Evolutionary conservation across 2,329 filamentous ascomycete genomes (phyloP).

Genomic region (Canariomyces notabilis): DNA sequence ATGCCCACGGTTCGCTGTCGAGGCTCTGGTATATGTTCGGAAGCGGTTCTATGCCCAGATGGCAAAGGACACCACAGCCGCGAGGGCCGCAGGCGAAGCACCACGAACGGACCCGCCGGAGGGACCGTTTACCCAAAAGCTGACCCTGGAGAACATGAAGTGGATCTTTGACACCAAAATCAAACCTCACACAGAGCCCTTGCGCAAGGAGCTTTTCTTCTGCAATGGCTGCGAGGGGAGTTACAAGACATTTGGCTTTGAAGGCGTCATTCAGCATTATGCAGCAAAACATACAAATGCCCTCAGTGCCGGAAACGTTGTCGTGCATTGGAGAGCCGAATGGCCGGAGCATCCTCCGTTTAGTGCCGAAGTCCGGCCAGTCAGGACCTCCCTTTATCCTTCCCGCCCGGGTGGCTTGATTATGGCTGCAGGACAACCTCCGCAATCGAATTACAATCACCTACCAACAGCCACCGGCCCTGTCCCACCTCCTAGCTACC

Average conservation of each 20-base stretch:
- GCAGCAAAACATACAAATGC: slow-evolving; percentile 72
- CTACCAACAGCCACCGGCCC: slow-evolving; percentile 11
- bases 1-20: slow-evolving; percentile 63
- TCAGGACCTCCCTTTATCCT: slow-evolving; percentile 24
- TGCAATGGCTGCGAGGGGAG: slow-evolving; percentile 65
- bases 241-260: slow-evolving; percentile 67
- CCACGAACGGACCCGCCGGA: slow-evolving; percentile 44
- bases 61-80: slow-evolving; percentile 46
- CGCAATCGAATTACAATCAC: slow-evolving; percentile 18
- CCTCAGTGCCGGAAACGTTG: slow-evolving; percentile 65
- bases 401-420: slow-evolving; percentile 9
- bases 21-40: slow-evolving; percentile 64
- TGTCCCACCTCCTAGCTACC: slow-evolving; percentile 16
- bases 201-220: slow-evolving; percentile 68
- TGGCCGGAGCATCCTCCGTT: slow-evolving; percentile 77
- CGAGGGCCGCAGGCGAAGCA: slow-evolving; percentile 41
- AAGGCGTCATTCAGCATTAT: slow-evolving; percentile 76
- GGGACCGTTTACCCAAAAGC: slow-evolving; percentile 53
- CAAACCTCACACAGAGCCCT: slow-evolving; percentile 60
- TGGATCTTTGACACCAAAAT: slow-evolving; percentile 77
- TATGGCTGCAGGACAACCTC: slow-evolving; percentile 4
- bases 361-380: slow-evolving; percentile 50
- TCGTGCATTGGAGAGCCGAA: slow-evolving; percentile 74
- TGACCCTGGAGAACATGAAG: slow-evolving; percentile 81
- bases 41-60: slow-evolving; percentile 61